Conservation (phyloP, 179 eudicot genomes). For the Heliamphora pulchella region DNA sequence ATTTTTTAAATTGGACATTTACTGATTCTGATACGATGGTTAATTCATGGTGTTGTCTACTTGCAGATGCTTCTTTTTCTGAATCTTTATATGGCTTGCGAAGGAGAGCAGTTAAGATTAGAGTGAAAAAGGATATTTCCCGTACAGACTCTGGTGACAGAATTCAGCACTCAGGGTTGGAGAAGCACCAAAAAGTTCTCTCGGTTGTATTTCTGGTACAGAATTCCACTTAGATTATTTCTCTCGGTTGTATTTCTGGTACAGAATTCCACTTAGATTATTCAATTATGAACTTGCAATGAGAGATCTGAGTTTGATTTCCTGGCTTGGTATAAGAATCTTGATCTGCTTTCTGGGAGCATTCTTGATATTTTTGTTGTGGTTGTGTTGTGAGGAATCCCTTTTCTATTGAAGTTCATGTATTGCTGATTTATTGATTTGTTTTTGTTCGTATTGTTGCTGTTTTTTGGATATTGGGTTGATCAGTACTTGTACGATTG, state of each 20-base stretch:
- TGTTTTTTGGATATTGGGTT: not conserved
- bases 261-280: constrained; percentile 5
- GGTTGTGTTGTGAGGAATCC: not conserved
- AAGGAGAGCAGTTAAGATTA: constrained; percentile 60
- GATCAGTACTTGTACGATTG: too few species aligned
- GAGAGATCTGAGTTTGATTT: constrained; percentile 12
- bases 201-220: constrained; percentile 86
- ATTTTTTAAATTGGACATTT: not conserved
- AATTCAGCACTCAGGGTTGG: constrained; percentile 52
- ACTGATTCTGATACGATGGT: constrained; percentile 8
- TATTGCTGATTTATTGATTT: not conserved
- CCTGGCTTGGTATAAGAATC: not conserved
- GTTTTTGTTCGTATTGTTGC: not conserved
- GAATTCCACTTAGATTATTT: constrained; percentile 16
- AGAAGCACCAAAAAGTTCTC: constrained; percentile 75
- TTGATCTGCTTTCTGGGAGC: constrained; percentile 2
- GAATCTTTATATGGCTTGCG: constrained; percentile 93
- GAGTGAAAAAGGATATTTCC: constrained; percentile 41
- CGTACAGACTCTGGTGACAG: constrained; percentile 36
- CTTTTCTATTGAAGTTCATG: not conserved
- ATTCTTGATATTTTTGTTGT: not conserved
- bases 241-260: constrained; percentile 95
- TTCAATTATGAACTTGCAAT: not conserved
- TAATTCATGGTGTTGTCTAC: constrained; percentile 6
- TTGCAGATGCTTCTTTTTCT: constrained; percentile 84